A percentile compares a stretch with the other conserved stretches of the same genome.
Evolutionary conservation across 2,329 filamentous ascomycete genomes (phyloP).

Genomic region (Kalmusia sp.): DNA sequence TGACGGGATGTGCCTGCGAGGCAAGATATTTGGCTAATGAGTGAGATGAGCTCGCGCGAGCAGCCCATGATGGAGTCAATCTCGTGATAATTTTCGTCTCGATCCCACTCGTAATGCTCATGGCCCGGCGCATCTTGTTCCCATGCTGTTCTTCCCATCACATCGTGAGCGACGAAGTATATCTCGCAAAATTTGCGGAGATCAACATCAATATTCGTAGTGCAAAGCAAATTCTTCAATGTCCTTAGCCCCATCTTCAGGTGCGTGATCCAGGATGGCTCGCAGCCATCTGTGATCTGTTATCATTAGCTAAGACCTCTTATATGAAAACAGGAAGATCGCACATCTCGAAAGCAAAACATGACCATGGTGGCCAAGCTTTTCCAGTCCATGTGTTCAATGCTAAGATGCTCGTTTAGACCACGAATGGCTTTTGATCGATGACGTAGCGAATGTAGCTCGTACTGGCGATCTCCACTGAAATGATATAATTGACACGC

Average conservation of each 20-base stretch:
- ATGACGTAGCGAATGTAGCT: background rate
- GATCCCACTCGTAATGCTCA: constrained; percentile 23
- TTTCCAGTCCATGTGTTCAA: background rate
- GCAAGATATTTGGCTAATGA: constrained; percentile 23
- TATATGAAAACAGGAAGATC: background rate
- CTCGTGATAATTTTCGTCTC: constrained; percentile 27
- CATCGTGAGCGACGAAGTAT: constrained; percentile 45
- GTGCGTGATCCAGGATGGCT: constrained; percentile 41
- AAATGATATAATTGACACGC: constrained; percentile 29
- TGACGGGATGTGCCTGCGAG: constrained; percentile 13
- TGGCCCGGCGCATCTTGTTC: constrained; percentile 13
- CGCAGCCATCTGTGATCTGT: constrained; percentile 39
- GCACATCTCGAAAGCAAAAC: constrained; percentile 42
- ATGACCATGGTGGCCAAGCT: constrained; percentile 39
- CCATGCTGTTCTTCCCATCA: constrained; percentile 34
- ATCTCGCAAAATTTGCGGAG: constrained; percentile 32
- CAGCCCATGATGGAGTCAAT: constrained; percentile 43
- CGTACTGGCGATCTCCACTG: constrained; percentile 1
- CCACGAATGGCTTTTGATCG: constrained; percentile 1
- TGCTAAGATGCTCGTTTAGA: background rate
- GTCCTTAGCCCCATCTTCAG: constrained; percentile 15
- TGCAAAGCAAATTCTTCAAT: background rate
- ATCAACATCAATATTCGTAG: background rate
- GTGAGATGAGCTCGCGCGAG: constrained; percentile 29
- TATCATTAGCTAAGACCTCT: background rate